Base-by-base conservation (phyloP, 78 protist genomes). In the Chrysochromulina tobinii region DNA sequence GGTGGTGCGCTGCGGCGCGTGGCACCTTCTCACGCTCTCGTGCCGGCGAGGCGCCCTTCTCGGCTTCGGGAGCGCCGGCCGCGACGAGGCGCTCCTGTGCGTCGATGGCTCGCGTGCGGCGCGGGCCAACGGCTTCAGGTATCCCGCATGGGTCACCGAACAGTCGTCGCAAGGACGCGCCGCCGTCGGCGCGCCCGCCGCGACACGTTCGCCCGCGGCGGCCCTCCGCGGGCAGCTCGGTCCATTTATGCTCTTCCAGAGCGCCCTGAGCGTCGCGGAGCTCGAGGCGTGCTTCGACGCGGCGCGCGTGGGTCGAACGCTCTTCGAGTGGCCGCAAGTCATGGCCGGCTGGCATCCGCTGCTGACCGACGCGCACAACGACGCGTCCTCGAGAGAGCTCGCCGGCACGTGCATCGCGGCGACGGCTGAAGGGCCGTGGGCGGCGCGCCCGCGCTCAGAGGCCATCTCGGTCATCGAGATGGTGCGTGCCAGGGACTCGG, bases 171-270 rank as follows among this genome's bases (percentile, higher is more conserved):
- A 12, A 27, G 50, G 64, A 14, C 64, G 12, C 79, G 38, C 79
- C 54, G 79, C 54, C 79, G 51, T 69, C 51, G 38, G 79, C 15
- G 79, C 79, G 50, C 15, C 79, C 9, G 55, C 79, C 14, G 51
- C 79, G 79, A 15, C 79, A 15, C n/a, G 6, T 51, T 5, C 38
- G 7, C 15, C 54, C n/a, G 79, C 79, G 79, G 79, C 27, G 79
- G 79, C 79, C 23, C 50, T 69, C n/a, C 79, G 79, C 50, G 79
- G 79, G 23, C 64, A 59, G 79, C 79, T 69, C 8, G 79, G 79
- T 12, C 53, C 79, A 18, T 69, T 69, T 12, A 51, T 17, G 3
- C 17, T 23, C 27, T 12, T 69, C 53, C 12, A 7, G 23, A 12
- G 15, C 50, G 79, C 79, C 15, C 38, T 38, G 14, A 8, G 25